Conservation (phyloP, 495 filamentous ascomycete genomes). For the Aspergillus wentii region DNA sequence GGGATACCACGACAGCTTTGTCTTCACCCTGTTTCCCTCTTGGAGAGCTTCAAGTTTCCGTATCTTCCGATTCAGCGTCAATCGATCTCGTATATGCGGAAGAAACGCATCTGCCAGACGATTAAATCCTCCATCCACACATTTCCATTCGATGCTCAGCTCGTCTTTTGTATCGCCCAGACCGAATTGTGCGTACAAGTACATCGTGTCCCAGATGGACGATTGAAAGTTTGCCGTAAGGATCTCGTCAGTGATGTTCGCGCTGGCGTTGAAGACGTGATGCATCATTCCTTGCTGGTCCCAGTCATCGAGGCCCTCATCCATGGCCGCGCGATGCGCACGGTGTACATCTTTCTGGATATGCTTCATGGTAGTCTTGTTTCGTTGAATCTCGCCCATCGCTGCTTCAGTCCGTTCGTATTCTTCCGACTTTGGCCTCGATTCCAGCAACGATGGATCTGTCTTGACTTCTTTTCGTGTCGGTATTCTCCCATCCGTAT, state of each 20-base stretch:
- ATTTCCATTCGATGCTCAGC: constrained; percentile 18
- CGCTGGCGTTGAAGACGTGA: constrained; percentile 15
- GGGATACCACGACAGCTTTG: constrained; percentile 20
- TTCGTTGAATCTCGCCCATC: constrained; percentile 14
- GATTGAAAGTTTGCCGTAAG: constrained; percentile 18
- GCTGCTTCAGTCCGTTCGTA: constrained; percentile 8
- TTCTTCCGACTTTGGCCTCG: constrained; percentile 4
- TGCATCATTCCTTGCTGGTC: constrained; percentile 21
- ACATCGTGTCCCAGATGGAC: constrained; percentile 19
- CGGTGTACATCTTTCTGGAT: constrained; percentile 16
- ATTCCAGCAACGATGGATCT: constrained; percentile 14
- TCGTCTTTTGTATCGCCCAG: constrained; percentile 12
- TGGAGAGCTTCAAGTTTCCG: constrained; percentile 13
- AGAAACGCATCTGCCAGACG: constrained; percentile 20
- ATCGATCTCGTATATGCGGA: constrained; percentile 15
- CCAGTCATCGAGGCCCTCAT: constrained; percentile 22
- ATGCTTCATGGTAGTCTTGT: constrained; percentile 13
- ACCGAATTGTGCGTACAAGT: constrained; percentile 21
- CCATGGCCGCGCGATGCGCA: constrained; percentile 19
- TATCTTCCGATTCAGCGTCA: constrained; percentile 18
- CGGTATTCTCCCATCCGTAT: constrained; percentile 39
- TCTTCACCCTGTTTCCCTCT: constrained; percentile 2
- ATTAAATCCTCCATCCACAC: constrained; percentile 20
- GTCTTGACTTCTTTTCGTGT: constrained; percentile 26
- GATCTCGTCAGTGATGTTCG: constrained; percentile 22